These are phyloP conservation scores for Halteria grandinella DNA, from an alignment of 73 alveolate genomes.

Conservation along the genomic window DNA sequence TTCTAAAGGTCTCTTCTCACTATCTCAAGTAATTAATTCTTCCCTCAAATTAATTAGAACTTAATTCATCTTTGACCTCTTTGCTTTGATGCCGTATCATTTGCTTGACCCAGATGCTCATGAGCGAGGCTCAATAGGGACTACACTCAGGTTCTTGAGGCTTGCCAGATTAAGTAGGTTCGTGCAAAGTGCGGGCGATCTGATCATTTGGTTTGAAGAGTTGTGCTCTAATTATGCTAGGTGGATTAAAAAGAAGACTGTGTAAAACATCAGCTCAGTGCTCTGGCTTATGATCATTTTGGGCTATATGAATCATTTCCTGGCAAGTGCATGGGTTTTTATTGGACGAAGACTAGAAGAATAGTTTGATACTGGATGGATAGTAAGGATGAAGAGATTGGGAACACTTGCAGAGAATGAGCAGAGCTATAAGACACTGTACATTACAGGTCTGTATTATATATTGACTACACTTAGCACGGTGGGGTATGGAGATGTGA, in stretches of 20 bases:
- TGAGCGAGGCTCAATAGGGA: too few species aligned
- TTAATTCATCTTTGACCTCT: constrained; percentile 4
- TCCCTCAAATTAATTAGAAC: constrained; percentile 3
- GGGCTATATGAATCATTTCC: constrained; percentile 31
- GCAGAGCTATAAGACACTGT: constrained; percentile 13
- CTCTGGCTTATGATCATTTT: constrained; percentile 29
- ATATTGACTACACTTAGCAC: constrained; percentile 63
- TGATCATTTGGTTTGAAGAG: background rate
- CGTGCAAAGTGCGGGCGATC: background rate
- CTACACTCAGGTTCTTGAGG: background rate
- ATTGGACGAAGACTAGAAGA: constrained; percentile 26
- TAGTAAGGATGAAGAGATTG: background rate
- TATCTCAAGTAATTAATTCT: background rate
- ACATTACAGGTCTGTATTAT: constrained; percentile 58
- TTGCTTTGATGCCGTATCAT: constrained; percentile 18
- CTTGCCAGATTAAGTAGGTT: constrained; percentile 2
- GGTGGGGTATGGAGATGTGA: constrained; percentile 70
- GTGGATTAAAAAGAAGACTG: background rate
- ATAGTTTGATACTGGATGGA: constrained; percentile 57
- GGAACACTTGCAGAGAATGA: background rate
- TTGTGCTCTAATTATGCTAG: background rate
- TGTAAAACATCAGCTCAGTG: constrained; percentile 4
- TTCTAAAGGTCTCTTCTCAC: background rate
- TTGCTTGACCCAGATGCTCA: background rate
- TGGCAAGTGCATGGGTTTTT: constrained; percentile 55